Conservation (phyloP, 2,329 filamentous ascomycete genomes). For the Davidsoniella virescens region DNA sequence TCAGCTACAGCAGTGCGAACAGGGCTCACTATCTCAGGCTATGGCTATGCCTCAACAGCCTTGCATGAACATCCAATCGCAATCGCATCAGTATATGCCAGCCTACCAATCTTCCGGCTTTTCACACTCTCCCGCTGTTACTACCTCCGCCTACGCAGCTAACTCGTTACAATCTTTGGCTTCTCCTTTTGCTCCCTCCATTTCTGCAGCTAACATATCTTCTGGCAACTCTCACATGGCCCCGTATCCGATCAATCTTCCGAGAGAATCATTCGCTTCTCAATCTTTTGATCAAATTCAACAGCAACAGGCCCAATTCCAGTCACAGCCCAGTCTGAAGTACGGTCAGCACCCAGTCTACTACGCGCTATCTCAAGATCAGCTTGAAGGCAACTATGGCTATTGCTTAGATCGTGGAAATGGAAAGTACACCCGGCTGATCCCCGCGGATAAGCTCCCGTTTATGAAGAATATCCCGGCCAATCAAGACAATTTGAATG, state of each 20-base stretch:
- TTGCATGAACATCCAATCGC: not conserved
- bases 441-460: conserved; percentile 38
- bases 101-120: not conserved
- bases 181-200: conserved; percentile 7
- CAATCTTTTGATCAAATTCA: conserved; percentile 5
- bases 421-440: conserved; percentile 35
- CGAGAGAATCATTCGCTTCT: not conserved
- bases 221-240: not conserved
- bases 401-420: conserved; percentile 39
- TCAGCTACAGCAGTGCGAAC: no score
- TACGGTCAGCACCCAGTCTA: not conserved
- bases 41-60: not conserved
- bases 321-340: not conserved
- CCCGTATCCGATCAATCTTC: not conserved
- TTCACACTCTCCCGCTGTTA: not conserved
- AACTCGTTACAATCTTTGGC: not conserved
- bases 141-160: not conserved
- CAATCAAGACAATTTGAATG: conserved; percentile 22
- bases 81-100: not conserved
- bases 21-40: not conserved
- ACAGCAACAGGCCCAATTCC: not conserved
- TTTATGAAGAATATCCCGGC: conserved; percentile 27
- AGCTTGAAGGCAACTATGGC: conserved; percentile 19
- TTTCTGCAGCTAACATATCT: not conserved
- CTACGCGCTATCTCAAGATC: not conserved